Evolutionary conservation across 257 asterid genomes (phyloP), one percentile per base, ranked within the genome.

Genomic region (Datura wrightii): DNA sequence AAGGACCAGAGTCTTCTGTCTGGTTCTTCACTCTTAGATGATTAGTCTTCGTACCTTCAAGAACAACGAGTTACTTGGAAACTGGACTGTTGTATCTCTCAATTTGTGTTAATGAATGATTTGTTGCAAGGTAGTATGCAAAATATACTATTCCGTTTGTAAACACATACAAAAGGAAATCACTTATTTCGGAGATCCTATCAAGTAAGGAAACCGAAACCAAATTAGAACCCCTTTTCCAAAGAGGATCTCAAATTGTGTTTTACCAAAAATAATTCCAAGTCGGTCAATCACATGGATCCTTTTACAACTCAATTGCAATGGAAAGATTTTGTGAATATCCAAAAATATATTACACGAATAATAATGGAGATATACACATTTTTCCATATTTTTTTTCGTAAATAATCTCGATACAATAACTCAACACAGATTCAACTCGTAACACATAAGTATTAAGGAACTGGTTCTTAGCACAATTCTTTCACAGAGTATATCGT

Each of bases 81-180:
- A 42, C 10, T 65, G 72, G 8, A 65, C 18, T 34, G 69, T 36
- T 66, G 74, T 66, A 66, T 42, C 74, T 66, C 74, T 66, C 74
- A 66, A 6, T 13, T 34, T 39, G 74, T 66, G 74, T 34, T n/a
- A 66, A 36, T 66, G 46, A 66, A 66, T 34, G 44, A 66, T 66
- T 65, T 66, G 19, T 62, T 66, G 19, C 5, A 36, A 36, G 48
- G 74, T 36, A 66, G 8, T 36, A 11, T 34, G 37, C 72, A 34
- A 65, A 24, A 65, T 2, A 63, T 34, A 34, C 37, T 2, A 13
- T 65, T 13, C 9, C n/a, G 6, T 65, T 65, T 34, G 19, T 11
- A 11, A 34, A 41, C 44, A 65, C 46, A 34, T 65, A 8, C 15
- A 34, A 36, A 31, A 65, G 6, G 9, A 65, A 11, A 39, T 16